Percentiles rank a stretch among this genome's conserved stretches.
Conservation (phyloP, 352 stramenopile genomes). For the Lagenidium giganteum region DNA sequence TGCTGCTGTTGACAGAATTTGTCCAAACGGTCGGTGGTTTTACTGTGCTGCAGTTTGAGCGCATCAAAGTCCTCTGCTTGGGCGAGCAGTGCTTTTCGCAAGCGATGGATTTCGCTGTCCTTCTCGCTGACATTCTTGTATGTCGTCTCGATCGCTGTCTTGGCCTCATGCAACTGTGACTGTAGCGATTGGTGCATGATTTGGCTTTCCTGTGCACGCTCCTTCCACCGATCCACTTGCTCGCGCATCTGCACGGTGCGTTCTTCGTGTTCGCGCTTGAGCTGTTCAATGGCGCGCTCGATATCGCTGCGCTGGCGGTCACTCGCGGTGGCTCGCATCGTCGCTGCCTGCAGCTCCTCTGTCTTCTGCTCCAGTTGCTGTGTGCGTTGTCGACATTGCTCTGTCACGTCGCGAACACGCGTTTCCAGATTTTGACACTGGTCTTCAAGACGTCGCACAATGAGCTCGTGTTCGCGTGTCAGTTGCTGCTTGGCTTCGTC, state of each 20-base stretch:
- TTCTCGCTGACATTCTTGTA: slow-evolving; percentile 36
- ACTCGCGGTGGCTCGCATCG: too few species aligned
- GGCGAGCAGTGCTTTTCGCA: slow-evolving; percentile 34
- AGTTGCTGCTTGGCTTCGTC: slow-evolving; percentile 15
- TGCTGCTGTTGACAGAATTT: slow-evolving; percentile 52
- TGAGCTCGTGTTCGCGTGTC: too few species aligned
- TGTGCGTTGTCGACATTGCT: too few species aligned
- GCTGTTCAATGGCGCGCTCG: too few species aligned
- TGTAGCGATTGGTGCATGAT: too few species aligned
- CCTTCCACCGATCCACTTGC: too few species aligned
- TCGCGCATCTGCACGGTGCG: too few species aligned
- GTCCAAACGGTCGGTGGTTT: slow-evolving; percentile 45
- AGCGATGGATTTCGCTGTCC: slow-evolving; percentile 46
- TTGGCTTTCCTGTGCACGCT: neutral
- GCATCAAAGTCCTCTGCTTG: slow-evolving; percentile 49
- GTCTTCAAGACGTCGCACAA: too few species aligned
- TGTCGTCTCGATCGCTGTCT: slow-evolving; percentile 31
- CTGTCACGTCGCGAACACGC: too few species aligned
- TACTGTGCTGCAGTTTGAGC: slow-evolving; percentile 36
- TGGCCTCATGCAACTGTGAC: neutral
- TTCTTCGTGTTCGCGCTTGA: too few species aligned
- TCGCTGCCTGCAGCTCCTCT: slow-evolving; percentile 3
- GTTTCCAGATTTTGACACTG: too few species aligned
- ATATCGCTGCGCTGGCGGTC: too few species aligned
- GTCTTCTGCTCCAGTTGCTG: neutral